phyloP scores from a whole-genome alignment of 176 grass and related monocot species.

The Areca catechu region DNA sequence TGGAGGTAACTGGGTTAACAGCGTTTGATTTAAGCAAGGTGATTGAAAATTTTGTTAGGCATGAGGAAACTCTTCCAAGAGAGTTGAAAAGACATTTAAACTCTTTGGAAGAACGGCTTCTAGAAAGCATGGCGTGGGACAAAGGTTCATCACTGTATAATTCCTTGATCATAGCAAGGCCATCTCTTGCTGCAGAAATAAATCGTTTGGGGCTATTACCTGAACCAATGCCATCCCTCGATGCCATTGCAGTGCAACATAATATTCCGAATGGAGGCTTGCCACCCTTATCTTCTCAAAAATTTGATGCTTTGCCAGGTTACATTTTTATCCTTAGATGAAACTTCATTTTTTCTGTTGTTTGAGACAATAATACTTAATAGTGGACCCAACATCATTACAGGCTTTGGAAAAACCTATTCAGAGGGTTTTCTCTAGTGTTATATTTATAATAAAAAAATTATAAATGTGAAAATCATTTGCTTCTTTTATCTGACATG shows the following conservation, averaged over 20 bases:
- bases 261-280: slow-evolving; percentile 41
- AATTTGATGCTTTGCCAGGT: slow-evolving; percentile 46
- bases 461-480: too few species aligned
- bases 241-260: slow-evolving; percentile 55
- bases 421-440: too few species aligned
- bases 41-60: slow-evolving; percentile 83
- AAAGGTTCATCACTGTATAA: slow-evolving; percentile 93
- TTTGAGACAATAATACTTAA: too few species aligned
- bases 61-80: slow-evolving; percentile 91
- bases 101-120: slow-evolving; percentile 87
- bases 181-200: slow-evolving; percentile 57
- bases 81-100: slow-evolving; percentile 91
- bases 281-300: slow-evolving; percentile 40
- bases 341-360: not conserved
- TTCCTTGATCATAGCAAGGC: slow-evolving; percentile 71
- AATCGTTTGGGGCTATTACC: slow-evolving; percentile 58
- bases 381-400: too few species aligned
- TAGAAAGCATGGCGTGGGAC: slow-evolving; percentile 83
- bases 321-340: slow-evolving; percentile 22
- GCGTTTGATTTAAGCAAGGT: slow-evolving; percentile 98
- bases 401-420: too few species aligned
- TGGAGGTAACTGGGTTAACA: slow-evolving; percentile 79
- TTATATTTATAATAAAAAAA: too few species aligned
- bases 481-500: too few species aligned
- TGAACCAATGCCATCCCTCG: slow-evolving; percentile 89